Conservation (phyloP, 2,329 filamentous ascomycete species). For the Aphanoascus verrucosus region DNA sequence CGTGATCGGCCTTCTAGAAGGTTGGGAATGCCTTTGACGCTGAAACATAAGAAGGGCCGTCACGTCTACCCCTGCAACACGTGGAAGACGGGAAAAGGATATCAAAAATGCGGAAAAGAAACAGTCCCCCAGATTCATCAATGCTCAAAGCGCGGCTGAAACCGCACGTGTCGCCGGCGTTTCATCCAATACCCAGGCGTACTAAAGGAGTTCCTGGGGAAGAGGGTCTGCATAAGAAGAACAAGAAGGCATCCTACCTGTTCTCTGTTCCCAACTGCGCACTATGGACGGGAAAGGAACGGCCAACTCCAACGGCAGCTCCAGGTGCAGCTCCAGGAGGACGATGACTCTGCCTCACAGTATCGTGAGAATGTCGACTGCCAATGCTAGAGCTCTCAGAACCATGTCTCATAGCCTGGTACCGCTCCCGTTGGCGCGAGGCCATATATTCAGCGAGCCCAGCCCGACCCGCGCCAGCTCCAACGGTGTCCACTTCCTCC, state of each 20-base stretch:
- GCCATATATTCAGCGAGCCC: constrained; percentile 7
- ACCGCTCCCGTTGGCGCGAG: constrained; percentile 22
- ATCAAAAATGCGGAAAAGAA: not conserved
- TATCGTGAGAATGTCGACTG: constrained; percentile 33
- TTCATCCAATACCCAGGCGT: not conserved
- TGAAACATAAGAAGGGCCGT: not conserved
- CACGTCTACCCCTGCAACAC: constrained; percentile 2
- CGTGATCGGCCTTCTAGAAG: not conserved
- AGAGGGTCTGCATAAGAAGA: not conserved
- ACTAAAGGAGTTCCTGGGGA: not conserved
- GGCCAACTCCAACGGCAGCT: not conserved
- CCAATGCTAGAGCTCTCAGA: constrained; percentile 33
- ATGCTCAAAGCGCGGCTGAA: not conserved
- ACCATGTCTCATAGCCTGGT: constrained; percentile 29
- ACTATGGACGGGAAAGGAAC: not conserved
- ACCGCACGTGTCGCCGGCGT: constrained; percentile 7
- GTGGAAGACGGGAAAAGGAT: not conserved
- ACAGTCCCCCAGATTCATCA: not conserved
- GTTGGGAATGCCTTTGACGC: not conserved
- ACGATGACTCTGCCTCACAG: constrained; percentile 23
- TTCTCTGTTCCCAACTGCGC: constrained; percentile 19
- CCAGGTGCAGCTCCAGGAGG: not conserved
- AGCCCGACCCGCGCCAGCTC: not conserved
- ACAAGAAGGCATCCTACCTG: constrained; percentile 23
- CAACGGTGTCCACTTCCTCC: not conserved